Evolutionary conservation across 2,329 filamentous ascomycete genomes (phyloP).

Genomic region (Ophiostoma quercus): DNA sequence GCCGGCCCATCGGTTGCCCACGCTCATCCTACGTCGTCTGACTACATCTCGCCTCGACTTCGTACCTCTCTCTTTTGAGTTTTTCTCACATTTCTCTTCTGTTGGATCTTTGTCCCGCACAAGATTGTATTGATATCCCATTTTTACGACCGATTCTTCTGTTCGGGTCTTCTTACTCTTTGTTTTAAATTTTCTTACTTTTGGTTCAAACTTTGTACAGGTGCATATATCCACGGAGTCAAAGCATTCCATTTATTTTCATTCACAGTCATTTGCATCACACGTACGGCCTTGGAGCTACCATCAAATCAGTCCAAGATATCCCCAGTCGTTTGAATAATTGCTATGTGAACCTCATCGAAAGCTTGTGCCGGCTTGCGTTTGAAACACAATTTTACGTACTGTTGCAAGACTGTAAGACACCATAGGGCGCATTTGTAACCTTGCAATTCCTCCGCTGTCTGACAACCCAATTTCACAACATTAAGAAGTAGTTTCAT

Average conservation of each 20-base stretch:
- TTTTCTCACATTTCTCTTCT: background rate
- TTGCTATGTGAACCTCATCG: no score
- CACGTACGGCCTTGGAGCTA: background rate
- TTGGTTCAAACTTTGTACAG: background rate
- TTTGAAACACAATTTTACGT: background rate
- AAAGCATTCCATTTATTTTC: background rate
- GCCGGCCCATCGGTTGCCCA: background rate
- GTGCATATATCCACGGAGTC: background rate
- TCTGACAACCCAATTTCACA: background rate
- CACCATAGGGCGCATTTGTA: background rate
- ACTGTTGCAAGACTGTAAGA: background rate
- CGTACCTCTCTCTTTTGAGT: background rate
- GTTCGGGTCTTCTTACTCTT: background rate
- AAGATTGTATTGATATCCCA: conserved; percentile 10
- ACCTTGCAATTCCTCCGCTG: background rate
- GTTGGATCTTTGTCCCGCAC: conserved; percentile 2
- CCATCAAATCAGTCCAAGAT: background rate
- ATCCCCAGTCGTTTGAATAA: no score
- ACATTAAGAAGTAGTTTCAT: background rate
- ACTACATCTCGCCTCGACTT: background rate
- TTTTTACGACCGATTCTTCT: conserved; percentile 3
- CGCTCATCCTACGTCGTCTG: background rate
- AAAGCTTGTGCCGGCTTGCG: background rate
- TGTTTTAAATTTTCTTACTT: background rate
- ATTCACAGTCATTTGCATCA: background rate